phyloP scores from a whole-genome alignment of 495 filamentous ascomycete species.

The Friedmanniomyces simplex region DNA sequence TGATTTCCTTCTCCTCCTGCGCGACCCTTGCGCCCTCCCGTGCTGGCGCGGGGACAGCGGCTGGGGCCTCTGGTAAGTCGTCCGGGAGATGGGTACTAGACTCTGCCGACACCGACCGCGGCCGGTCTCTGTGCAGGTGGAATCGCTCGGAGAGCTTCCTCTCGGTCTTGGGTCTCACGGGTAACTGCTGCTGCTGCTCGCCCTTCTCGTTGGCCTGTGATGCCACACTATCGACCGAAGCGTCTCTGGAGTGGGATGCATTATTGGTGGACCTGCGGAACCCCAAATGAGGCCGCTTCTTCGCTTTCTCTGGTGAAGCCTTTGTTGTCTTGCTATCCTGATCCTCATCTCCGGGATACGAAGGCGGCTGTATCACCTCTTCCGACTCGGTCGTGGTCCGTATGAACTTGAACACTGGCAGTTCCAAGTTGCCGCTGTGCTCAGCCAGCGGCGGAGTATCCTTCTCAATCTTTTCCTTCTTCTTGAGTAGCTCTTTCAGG shows the following conservation, averaged over 20 bases:
- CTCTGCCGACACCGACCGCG: conserved; percentile 42
- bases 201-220: not conserved
- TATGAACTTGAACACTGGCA: conserved; percentile 73
- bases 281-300: conserved; percentile 29
- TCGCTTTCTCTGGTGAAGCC: conserved; percentile 28
- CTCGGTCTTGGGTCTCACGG: conserved; percentile 24
- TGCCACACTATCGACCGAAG: conserved; percentile 15
- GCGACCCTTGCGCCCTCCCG: conserved; percentile 21
- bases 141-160: conserved; percentile 54
- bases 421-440: conserved; percentile 23
- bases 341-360: conserved; percentile 33
- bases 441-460: conserved; percentile 1
- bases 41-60: conserved; percentile 14
- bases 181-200: conserved; percentile 33
- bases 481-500: conserved; percentile 62
- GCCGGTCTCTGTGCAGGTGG: conserved; percentile 49
- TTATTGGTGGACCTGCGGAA: conserved; percentile 33
- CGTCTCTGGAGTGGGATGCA: conserved; percentile 22
- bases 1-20: conserved; percentile 41
- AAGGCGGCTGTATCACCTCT: conserved; percentile 63
- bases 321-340: conserved; percentile 18
- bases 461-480: conserved; percentile 48
- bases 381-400: conserved; percentile 71
- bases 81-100: conserved; percentile 63
- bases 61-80: conserved; percentile 55